Conservation (phyloP, 768 basidiomycete species). For the Phlegmacium glaucopus region DNA sequence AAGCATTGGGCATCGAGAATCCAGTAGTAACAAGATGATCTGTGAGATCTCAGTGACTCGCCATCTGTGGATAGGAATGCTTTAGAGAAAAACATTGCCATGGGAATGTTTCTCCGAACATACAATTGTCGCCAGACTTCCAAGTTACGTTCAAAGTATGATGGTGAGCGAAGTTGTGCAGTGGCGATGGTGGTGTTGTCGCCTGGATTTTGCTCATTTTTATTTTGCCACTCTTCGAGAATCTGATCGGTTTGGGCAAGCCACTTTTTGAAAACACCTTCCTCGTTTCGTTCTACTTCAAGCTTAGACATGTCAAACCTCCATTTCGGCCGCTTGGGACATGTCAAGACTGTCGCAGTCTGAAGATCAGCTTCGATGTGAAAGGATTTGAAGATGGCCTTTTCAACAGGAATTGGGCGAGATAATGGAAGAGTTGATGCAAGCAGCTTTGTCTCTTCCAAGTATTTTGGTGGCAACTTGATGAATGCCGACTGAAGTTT, state of each 20-base stretch:
- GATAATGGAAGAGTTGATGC: slow-evolving; percentile 50
- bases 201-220: slow-evolving; percentile 5
- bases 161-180: slow-evolving; percentile 53
- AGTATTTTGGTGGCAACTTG: slow-evolving; percentile 53
- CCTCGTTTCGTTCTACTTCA: slow-evolving; percentile 89
- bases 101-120: slow-evolving; percentile 23
- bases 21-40: slow-evolving; percentile 83
- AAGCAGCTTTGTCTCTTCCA: slow-evolving; percentile 55
- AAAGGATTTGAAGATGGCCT: slow-evolving; percentile 32
- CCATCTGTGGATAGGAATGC: slow-evolving; percentile 55
- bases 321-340: slow-evolving; percentile 84
- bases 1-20: slow-evolving; percentile 84
- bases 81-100: slow-evolving; percentile 8
- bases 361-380: slow-evolving; percentile 14
- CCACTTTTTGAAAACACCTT: slow-evolving; percentile 81
- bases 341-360: slow-evolving; percentile 29
- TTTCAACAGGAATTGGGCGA: slow-evolving; percentile 51
- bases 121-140: slow-evolving; percentile 95
- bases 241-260: slow-evolving; percentile 57
- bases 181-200: slow-evolving; percentile 24
- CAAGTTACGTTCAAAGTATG: slow-evolving; percentile 85
- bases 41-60: slow-evolving; percentile 89
- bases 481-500: slow-evolving; percentile 71
- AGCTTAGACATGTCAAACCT: slow-evolving; percentile 81
- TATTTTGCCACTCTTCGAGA: slow-evolving; percentile 48